Evolutionary conservation across 2,329 filamentous ascomycete species (phyloP), one percentile per base, ranked within the genome.

Genomic region (Didymella exigua): DNA sequence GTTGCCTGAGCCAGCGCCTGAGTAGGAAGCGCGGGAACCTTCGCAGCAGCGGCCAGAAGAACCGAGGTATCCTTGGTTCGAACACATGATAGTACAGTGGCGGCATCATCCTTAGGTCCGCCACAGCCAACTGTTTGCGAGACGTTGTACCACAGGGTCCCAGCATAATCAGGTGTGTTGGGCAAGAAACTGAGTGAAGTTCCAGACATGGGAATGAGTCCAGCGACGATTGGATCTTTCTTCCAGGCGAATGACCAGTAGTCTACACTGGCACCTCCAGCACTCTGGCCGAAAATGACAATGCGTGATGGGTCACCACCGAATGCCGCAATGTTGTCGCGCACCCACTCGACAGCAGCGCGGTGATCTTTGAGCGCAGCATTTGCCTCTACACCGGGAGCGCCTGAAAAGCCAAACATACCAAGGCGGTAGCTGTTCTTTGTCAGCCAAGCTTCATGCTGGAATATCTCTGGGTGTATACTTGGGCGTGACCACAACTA

Each of bases 241-340:
- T 62, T 61, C 50, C 77, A 82, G 0, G 81, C 77, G 46, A 81
- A 84, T 0, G 77, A 71, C 72, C 77, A 81, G 63, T 78, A 80
- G 57, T 83, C 81, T 0, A 78, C 78, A 0, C 75, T 66, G 5
- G 75, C 69, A 37, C 67, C 69, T 24, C 75, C 75, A n/a, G 75
- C 72, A 19, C 69, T 71, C 43, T 77, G 73, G 1, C 76, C 76
- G 38, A 70, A 76, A n/a, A 78, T 62, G 13, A 68, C 70, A 33
- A 79, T 78, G 5, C 69, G 61, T 38, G 56, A 61, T 2, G 75
- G 67, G 51, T 78, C 74, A 6, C 76, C 77, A 19, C 77, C 77
- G 38, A 78, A 78, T 11, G 59, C 62, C 7, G 60, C 68, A 44
- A 78, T 77, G 50, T 78, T 78, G 21, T 76, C 68, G 7, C 65